A percentile compares a stretch with the other conserved stretches of the same genome.
Conservation (phyloP, 805 yeast species). For the Pichia insulana region DNA sequence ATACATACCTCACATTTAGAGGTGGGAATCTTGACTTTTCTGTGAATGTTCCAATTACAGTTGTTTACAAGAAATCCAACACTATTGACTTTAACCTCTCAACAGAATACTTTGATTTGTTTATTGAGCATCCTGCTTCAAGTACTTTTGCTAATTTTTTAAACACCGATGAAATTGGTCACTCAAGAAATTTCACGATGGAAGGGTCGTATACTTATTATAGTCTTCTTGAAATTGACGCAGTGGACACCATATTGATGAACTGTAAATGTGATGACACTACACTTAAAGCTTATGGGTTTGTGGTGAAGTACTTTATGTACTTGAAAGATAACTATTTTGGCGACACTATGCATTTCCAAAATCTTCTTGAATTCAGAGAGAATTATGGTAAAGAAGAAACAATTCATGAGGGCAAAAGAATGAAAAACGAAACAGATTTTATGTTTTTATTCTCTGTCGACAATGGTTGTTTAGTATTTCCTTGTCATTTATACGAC, state of each 20-base stretch:
- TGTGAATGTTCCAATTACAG: conserved; percentile 50
- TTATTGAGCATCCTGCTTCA: conserved; percentile 83
- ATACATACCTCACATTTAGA: conserved; percentile 64
- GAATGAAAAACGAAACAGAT: conserved; percentile 64
- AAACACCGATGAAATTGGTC: conserved; percentile 54
- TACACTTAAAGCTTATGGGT: conserved; percentile 70
- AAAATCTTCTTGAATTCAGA: conserved; percentile 77
- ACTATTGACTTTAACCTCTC: conserved; percentile 40
- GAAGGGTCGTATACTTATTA: conserved; percentile 59
- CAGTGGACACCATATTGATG: conserved; percentile 61
- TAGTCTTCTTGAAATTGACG: conserved; percentile 49
- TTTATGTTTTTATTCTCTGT: conserved; percentile 65
- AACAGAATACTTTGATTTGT: conserved; percentile 54
- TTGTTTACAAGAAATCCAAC: conserved; percentile 42
- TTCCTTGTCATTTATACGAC: conserved; percentile 70
- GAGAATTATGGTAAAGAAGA: conserved; percentile 7
- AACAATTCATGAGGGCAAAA: conserved; percentile 25
- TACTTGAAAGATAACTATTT: conserved; percentile 79
- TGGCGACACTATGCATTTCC: conserved; percentile 77
- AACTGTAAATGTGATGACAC: conserved; percentile 59
- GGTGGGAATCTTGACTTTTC: conserved; percentile 48
- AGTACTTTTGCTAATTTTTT: conserved; percentile 73
- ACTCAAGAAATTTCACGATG: conserved; percentile 51
- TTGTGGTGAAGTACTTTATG: conserved; percentile 64
- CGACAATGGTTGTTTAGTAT: conserved; percentile 55